Conservation (phyloP, 345 rosid genomes). For the Turnera subulata region DNA sequence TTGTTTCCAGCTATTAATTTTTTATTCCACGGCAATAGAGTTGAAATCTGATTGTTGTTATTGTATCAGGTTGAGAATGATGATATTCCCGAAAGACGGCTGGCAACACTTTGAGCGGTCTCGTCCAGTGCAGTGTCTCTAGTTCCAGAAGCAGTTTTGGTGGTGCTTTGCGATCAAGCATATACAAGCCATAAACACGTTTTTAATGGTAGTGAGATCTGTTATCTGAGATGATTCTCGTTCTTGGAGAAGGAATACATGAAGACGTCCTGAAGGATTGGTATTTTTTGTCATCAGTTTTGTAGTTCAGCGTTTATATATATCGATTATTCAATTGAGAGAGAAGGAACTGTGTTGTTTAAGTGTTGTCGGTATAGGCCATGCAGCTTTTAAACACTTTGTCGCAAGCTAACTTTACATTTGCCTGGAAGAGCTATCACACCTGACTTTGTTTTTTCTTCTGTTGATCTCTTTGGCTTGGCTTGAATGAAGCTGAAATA, state of each 20-base stretch:
- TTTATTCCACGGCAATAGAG: not conserved
- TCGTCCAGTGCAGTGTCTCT: too few relatives aligned
- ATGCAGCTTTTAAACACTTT: not conserved
- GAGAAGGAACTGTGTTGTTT: not conserved
- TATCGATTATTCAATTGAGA: not conserved
- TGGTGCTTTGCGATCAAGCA: too few relatives aligned
- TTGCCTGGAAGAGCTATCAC: too few relatives aligned
- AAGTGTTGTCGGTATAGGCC: not conserved
- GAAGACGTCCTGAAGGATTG: not conserved
- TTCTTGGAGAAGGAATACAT: too few relatives aligned
- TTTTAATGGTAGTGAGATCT: too few relatives aligned
- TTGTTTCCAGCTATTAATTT: not conserved
- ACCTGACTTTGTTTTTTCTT: too few relatives aligned
- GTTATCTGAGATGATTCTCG: too few relatives aligned
- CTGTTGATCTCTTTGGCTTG: too few relatives aligned
- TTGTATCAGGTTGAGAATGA: constrained; percentile 56
- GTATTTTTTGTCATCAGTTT: not conserved
- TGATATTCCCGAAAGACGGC: constrained; percentile 40
- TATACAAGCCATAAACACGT: too few relatives aligned
- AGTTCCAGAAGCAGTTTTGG: too few relatives aligned
- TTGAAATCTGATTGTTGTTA: not conserved
- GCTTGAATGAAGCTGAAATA: too few relatives aligned
- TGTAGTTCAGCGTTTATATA: not conserved
- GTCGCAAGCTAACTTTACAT: too few relatives aligned
- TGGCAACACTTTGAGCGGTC: constrained; percentile 26